Conservation (phyloP, 306 rosid genomes). For the Glycine soja region DNA sequence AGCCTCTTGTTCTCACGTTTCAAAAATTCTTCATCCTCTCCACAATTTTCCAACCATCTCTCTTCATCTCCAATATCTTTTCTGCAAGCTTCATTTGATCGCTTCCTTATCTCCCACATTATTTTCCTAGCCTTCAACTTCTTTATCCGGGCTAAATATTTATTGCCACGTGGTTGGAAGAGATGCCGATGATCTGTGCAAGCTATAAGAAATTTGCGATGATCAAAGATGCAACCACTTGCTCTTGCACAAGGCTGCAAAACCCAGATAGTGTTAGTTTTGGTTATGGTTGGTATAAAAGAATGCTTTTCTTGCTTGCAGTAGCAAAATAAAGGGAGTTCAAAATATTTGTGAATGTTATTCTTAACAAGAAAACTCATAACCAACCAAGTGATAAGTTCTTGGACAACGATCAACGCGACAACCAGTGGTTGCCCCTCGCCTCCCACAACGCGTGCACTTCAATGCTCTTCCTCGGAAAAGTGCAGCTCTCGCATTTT, state of each 20-base stretch:
- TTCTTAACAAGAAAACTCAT: conserved; percentile 28
- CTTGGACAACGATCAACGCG: conserved; percentile 98
- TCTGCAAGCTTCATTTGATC: conserved; percentile 77
- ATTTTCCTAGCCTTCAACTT: conserved; percentile 85
- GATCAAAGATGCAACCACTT: conserved; percentile 93
- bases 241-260: conserved; percentile 98
- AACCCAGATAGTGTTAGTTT: conserved; percentile 45
- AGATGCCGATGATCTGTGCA: conserved; percentile 94
- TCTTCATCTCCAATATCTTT: conserved; percentile 95
- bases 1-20: conserved; percentile 98
- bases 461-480: conserved; percentile 95
- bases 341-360: conserved; percentile 13
- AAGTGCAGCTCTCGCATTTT: conserved; percentile 95
- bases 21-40: conserved; percentile 99
- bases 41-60: conserved; percentile 97
- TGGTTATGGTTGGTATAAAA: conserved; percentile 29
- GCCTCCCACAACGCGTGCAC: conserved; percentile 95
- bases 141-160: conserved; percentile 72
- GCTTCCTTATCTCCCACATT: conserved; percentile 84
- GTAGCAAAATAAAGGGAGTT: conserved; percentile 34
- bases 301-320: conserved; percentile 10
- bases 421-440: conserved; percentile 97
- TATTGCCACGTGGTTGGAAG: conserved; percentile 84
- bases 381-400: conserved; percentile 96
- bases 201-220: conserved; percentile 97